These are phyloP conservation scores for Skeletonema menzelii DNA, from an alignment of 108 stramenopile genomes.

Conservation along the genomic window DNA sequence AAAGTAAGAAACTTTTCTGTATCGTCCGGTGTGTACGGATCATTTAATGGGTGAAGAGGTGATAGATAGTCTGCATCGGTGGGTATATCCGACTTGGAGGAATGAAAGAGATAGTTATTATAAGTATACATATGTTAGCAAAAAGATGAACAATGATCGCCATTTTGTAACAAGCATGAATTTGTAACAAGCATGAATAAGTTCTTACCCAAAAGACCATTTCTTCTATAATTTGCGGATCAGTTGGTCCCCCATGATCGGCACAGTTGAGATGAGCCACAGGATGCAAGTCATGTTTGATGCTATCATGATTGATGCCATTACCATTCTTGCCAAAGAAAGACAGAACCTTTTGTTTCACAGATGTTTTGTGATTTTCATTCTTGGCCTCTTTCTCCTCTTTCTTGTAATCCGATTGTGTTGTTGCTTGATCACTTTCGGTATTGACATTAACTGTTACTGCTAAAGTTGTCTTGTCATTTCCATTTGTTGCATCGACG, in stretches of 20 bases:
- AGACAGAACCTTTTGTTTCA: neutral
- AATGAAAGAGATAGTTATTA: too few relatives aligned
- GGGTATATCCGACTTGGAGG: constrained; percentile 52
- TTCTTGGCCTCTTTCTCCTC: neutral
- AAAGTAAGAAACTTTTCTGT: constrained; percentile 76
- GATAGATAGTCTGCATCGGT: constrained; percentile 50
- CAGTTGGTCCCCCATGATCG: constrained; percentile 49
- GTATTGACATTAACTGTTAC: too few relatives aligned
- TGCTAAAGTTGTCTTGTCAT: neutral
- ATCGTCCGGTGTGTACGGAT: constrained; percentile 23
- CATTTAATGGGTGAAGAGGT: constrained; percentile 49
- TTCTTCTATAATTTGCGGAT: constrained; percentile 49
- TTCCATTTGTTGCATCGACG: neutral
- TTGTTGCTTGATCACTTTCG: too few relatives aligned
- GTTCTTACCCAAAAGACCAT: constrained; percentile 85
- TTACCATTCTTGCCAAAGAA: neutral
- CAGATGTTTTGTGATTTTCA: neutral
- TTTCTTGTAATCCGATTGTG: too few relatives aligned
- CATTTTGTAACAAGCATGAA: too few relatives aligned
- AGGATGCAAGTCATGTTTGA: constrained; percentile 23
- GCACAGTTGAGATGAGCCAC: constrained; percentile 42
- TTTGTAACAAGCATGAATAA: too few relatives aligned
- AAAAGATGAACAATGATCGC: too few relatives aligned
- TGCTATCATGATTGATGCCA: neutral
- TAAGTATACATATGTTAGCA: too few relatives aligned